These are phyloP conservation scores for Fusarium keratoplasticum DNA, from an alignment of 2,329 filamentous ascomycete genomes.

Conservation along the genomic window DNA sequence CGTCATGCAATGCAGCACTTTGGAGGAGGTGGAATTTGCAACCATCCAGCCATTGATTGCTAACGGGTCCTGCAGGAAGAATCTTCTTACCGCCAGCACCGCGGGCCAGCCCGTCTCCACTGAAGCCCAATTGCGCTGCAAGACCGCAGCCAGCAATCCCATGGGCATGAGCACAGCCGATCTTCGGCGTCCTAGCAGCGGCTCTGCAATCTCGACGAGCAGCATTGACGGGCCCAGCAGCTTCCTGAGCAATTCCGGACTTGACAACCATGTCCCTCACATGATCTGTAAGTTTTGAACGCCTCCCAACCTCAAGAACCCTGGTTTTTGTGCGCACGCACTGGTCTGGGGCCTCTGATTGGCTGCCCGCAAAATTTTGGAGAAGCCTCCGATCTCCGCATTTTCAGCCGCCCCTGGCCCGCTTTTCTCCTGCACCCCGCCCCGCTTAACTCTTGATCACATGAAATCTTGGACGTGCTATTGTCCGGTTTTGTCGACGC, in stretches of 20 bases:
- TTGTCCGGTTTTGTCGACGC: conserved; percentile 14
- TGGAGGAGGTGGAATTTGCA: conserved; percentile 12
- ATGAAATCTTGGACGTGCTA: conserved; percentile 33
- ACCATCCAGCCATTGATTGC: conserved; percentile 13
- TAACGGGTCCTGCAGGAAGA: conserved; percentile 55
- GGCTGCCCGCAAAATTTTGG: conserved; percentile 33
- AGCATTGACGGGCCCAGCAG: conserved; percentile 44
- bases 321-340: conserved; percentile 35
- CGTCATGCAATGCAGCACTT: conserved; percentile 28
- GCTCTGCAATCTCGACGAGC: conserved; percentile 48
- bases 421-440: conserved; percentile 40
- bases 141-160: conserved; percentile 49
- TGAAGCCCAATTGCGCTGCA: conserved; percentile 60
- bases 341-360: conserved; percentile 23
- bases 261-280: conserved; percentile 60
- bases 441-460: conserved; percentile 38
- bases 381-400: conserved; percentile 45
- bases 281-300: conserved; percentile 59
- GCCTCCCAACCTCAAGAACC: conserved; percentile 16
- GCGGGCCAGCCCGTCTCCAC: conserved; percentile 51
- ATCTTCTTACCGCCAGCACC: conserved; percentile 54
- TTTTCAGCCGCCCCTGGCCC: conserved; percentile 39
- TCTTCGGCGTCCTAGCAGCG: conserved; percentile 53
- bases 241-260: conserved; percentile 43
- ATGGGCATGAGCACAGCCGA: conserved; percentile 49